These are phyloP conservation scores for Vigna trinervia DNA, from an alignment of 306 rosid genomes.

Conservation along the genomic window DNA sequence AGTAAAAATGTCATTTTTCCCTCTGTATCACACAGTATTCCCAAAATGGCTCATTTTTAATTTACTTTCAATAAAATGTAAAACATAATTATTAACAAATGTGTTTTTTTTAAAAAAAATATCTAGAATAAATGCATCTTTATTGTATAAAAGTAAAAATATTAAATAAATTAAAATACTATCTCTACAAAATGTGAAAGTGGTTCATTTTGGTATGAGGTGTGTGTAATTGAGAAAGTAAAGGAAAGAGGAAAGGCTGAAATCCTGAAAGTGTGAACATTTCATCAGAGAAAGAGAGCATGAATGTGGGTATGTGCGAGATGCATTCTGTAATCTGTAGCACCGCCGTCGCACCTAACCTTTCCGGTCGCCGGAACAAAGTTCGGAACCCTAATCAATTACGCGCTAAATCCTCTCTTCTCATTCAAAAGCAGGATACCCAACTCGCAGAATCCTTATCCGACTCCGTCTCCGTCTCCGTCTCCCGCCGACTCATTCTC, in stretches of 20 bases:
- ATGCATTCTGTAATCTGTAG: constrained; percentile 42
- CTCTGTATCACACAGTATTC: too few relatives aligned
- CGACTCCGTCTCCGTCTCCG: constrained; percentile 55
- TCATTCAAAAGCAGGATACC: constrained; percentile 59
- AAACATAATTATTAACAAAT: too few relatives aligned
- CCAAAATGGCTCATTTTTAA: too few relatives aligned
- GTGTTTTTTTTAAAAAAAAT: too few relatives aligned
- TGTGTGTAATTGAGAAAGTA: not conserved
- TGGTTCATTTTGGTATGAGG: too few relatives aligned
- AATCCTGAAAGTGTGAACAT: not conserved
- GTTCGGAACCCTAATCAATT: constrained; percentile 54
- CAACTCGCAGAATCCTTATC: constrained; percentile 50
- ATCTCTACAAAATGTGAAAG: too few relatives aligned
- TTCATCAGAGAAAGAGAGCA: not conserved
- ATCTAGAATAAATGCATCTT: too few relatives aligned
- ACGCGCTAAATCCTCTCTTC: constrained; percentile 52
- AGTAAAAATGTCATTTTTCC: too few relatives aligned
- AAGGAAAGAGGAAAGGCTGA: not conserved
- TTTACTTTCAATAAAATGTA: too few relatives aligned
- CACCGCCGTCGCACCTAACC: constrained; percentile 28
- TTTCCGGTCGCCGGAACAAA: not conserved
- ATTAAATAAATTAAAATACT: too few relatives aligned
- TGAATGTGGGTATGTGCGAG: constrained; percentile 34
- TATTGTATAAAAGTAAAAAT: too few relatives aligned
- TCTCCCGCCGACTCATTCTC: constrained; percentile 90